phyloP scores from a whole-genome alignment of 2,329 filamentous ascomycete genomes.

The Balansia obtecta region DNA sequence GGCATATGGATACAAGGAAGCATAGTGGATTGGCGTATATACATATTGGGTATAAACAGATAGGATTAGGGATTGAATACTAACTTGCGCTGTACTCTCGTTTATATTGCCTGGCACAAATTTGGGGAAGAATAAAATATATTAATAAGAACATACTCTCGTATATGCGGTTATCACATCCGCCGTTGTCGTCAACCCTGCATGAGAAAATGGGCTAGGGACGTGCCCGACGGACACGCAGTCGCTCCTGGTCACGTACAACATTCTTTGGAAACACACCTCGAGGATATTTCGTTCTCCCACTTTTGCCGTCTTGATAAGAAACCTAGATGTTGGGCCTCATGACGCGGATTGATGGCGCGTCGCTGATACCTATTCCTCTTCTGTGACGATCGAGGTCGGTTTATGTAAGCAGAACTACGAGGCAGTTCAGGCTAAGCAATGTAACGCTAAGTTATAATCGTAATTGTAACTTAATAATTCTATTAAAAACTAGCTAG shows the following conservation, averaged over 20 bases:
- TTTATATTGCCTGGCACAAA: no score
- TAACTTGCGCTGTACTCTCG: neutral
- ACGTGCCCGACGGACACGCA: neutral
- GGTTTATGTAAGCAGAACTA: no score
- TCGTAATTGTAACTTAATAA: no score
- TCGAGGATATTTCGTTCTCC: constrained; percentile 29
- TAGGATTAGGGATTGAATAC: constrained; percentile 1
- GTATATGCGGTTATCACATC: constrained; percentile 12
- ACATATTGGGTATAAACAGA: constrained; percentile 7
- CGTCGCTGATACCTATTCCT: no score
- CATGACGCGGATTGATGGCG: neutral
- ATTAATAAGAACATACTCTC: no score
- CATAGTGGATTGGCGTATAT: constrained; percentile 7
- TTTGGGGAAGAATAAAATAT: no score
- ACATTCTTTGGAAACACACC: constrained; percentile 43
- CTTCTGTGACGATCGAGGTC: no score
- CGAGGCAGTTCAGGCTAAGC: no score
- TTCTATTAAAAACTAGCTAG: no score
- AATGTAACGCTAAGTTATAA: no score
- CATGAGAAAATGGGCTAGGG: neutral
- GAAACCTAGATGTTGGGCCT: constrained; percentile 28
- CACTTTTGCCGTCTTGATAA: constrained; percentile 36
- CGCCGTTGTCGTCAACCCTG: constrained; percentile 24
- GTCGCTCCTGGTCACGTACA: constrained; percentile 38
- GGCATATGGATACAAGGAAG: neutral